These are phyloP conservation scores for Pichia gijzeniarum DNA, from an alignment of 805 yeast genomes.

Conservation along the genomic window DNA sequence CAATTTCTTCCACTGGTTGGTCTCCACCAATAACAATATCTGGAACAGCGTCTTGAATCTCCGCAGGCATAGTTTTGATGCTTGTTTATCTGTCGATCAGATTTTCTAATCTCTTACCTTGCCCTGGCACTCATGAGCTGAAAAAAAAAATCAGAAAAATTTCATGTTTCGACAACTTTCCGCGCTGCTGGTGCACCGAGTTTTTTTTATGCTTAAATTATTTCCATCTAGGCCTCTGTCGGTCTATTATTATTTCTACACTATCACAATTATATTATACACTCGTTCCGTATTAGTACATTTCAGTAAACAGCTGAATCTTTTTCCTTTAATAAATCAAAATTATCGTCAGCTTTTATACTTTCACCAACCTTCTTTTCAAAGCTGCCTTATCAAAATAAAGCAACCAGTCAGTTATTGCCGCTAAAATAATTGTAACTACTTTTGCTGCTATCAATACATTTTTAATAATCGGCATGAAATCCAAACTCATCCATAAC, in stretches of 20 bases:
- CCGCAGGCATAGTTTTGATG: conserved; percentile 55
- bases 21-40: conserved; percentile 71
- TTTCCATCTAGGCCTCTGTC: too few relatives aligned
- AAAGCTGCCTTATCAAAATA: too few relatives aligned
- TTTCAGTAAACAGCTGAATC: too few relatives aligned
- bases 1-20: conserved; percentile 25
- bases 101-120: not conserved
- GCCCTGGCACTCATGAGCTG: not conserved
- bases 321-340: too few relatives aligned
- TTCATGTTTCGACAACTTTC: conserved; percentile 1
- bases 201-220: not conserved
- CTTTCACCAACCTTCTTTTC: too few relatives aligned
- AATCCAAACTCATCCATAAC: conserved; percentile 92
- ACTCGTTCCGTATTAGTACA: too few relatives aligned
- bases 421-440: too few relatives aligned
- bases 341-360: too few relatives aligned
- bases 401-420: too few relatives aligned
- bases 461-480: conserved; percentile 40
- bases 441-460: not conserved
- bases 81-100: not conserved
- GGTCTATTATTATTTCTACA: not conserved
- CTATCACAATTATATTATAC: not conserved
- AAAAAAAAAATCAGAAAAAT: not conserved
- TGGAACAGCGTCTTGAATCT: conserved; percentile 80
- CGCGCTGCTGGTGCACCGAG: conserved; percentile 1